Conservation (phyloP, 805 yeast species). For the Starmerella cellae region DNA sequence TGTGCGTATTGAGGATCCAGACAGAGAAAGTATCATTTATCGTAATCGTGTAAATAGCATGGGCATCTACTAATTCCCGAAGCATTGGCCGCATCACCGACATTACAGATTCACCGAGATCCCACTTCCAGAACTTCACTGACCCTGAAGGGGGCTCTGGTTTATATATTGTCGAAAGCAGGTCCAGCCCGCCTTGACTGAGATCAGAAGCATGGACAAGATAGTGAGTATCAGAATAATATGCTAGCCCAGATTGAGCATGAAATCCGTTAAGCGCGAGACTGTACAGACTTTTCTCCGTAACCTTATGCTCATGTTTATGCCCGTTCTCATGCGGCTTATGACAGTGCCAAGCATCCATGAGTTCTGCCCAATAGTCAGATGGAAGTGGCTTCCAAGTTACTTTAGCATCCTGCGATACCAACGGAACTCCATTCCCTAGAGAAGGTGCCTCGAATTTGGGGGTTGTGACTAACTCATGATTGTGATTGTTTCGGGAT, state of each 20-base stretch:
- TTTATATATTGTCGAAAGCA: background rate
- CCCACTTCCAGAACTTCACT: slow-evolving; percentile 45
- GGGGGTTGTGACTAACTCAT: too few relatives aligned
- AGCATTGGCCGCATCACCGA: slow-evolving; percentile 16
- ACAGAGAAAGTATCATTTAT: slow-evolving; percentile 16
- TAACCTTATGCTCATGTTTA: background rate
- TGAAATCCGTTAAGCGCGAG: slow-evolving; percentile 20
- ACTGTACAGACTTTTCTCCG: slow-evolving; percentile 15
- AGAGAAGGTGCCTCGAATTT: too few relatives aligned
- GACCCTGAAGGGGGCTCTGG: background rate
- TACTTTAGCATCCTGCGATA: background rate
- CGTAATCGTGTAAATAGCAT: slow-evolving; percentile 25
- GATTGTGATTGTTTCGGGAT: too few relatives aligned
- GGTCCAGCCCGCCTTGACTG: background rate
- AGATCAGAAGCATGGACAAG: slow-evolving; percentile 27
- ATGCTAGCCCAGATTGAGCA: slow-evolving; percentile 34
- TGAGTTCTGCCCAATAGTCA: slow-evolving; percentile 83
- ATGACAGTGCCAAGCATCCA: slow-evolving; percentile 98
- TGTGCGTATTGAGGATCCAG: slow-evolving; percentile 32
- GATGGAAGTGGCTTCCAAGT: slow-evolving; percentile 59
- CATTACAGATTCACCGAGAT: slow-evolving; percentile 21
- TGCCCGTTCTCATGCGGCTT: slow-evolving; percentile 24
- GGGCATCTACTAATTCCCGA: slow-evolving; percentile 24
- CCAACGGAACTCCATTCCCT: slow-evolving; percentile 2
- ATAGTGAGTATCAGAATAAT: slow-evolving; percentile 49